Base-by-base conservation (phyloP, 2,329 filamentous ascomycete genomes). In the Sclerotinia glacialis region DNA sequence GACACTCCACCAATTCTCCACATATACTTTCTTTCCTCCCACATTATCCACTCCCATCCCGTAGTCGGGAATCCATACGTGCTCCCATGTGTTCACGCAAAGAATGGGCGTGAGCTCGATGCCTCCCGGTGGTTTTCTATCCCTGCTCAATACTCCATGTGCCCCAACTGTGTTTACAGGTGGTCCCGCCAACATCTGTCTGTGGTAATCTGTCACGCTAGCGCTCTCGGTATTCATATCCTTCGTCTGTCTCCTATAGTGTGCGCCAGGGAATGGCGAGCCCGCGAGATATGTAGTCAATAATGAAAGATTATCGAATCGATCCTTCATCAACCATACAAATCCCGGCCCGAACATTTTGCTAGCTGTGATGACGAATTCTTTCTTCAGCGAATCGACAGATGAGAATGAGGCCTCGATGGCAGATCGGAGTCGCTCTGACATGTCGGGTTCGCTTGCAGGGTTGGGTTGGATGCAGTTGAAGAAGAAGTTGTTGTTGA, bases 301-400 rank as follows among this genome's bases (percentile, higher is more conserved):
- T 75, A 99, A 85, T 74, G 88, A 87, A 80, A 83, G 83, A 26
- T 68, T 68, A 31, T 81, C 76, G 37, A 66, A 77, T 76, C 80
- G 79, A 52, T 68, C 68, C 72, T 81, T 82, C 75, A 97, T 91
- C 69, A 99, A 88, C 95, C 95, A 99, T 76, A 98, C 90, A 80
- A 96, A 98, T 71, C 95, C 95, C 0, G 94, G 93, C 65, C 94
- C 95, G 81, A 99, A 98, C 93, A 98, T 97, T 80, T 88, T 85
- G 72, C 86, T 83, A 67, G 94, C 94, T 50, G 90, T 96, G 71
- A 88, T 82, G 75, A 95, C 79, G 79, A 99, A 88, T 77, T 95
- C 91, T 73, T 84, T 83, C 76, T 88, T 88, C 67, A 99, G 86
- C 40, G 90, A 93, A 71, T 96, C 90, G 73, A 96, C 82, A 73